Conservation (phyloP, 1,284 basidiomycete genomes). For the Somion occarium region DNA sequence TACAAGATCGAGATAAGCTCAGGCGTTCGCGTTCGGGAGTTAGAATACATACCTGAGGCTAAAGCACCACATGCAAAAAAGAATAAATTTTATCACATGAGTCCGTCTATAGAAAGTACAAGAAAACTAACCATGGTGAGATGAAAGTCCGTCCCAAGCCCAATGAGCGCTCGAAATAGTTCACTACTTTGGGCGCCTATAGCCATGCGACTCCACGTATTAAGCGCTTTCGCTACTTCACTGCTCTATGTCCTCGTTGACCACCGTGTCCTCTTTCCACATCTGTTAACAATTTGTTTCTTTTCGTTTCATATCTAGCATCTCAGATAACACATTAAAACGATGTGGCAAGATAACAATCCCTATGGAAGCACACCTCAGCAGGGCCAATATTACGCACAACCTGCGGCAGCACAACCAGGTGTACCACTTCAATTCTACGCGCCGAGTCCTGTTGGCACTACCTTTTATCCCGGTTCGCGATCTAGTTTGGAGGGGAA, state of each 20-base stretch:
- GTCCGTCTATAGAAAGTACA: not conserved
- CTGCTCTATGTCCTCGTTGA: not conserved
- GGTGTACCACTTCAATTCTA: conserved; percentile 74
- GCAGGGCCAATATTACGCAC: conserved; percentile 51
- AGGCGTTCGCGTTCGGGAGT: not conserved
- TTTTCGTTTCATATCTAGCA: not conserved
- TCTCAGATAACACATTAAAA: not conserved
- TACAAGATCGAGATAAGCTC: conserved; percentile 24
- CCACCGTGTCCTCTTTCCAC: not conserved
- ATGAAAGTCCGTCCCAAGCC: conserved; percentile 24
- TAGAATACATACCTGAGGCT: conserved; percentile 63
- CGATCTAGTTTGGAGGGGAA: conserved; percentile 72
- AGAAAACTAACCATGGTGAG: conserved; percentile 48
- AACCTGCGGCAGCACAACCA: conserved; percentile 36
- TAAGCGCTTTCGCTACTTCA: not conserved
- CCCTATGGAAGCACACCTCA: conserved; percentile 59
- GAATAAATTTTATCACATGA: conserved; percentile 11
- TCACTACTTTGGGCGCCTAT: conserved; percentile 6
- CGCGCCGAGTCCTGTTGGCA: conserved; percentile 45
- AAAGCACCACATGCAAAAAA: conserved; percentile 15
- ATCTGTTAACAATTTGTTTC: not conserved
- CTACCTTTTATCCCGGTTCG: conserved; percentile 61
- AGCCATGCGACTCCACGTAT: not conserved
- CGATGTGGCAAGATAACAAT: conserved; percentile 68
- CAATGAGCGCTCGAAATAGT: conserved; percentile 9